phyloP scores from a whole-genome alignment of 805 yeast species.

The Kurtzmaniella fragi region DNA sequence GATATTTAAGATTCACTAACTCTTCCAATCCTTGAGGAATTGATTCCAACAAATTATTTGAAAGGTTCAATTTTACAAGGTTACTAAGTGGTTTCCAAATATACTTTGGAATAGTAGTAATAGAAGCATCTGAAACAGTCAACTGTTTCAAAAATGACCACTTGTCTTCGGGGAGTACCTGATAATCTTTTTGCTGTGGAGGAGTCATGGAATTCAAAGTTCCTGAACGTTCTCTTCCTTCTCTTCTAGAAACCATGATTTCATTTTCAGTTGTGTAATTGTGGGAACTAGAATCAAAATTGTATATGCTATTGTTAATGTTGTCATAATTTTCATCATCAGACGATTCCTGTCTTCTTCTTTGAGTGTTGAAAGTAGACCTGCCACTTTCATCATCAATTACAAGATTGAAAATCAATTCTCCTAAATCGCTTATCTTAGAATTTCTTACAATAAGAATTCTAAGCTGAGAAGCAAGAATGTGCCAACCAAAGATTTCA shows the following conservation, averaged over 20 bases:
- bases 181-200: slow-evolving; percentile 11
- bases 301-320: slow-evolving; percentile 1
- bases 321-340: slow-evolving; percentile 6
- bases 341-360: not conserved
- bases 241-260: slow-evolving; percentile 8
- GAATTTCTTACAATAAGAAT: slow-evolving; percentile 51
- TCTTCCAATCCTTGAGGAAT: slow-evolving; percentile 52
- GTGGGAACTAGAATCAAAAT: slow-evolving; percentile 3
- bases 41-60: slow-evolving; percentile 45
- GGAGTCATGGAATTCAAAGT: not conserved
- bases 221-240: too few relatives aligned
- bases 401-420: slow-evolving; percentile 47
- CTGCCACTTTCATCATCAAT: slow-evolving; percentile 47
- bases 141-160: slow-evolving; percentile 40
- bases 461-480: slow-evolving; percentile 48
- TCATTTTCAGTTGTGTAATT: slow-evolving; percentile 12
- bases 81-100: slow-evolving; percentile 36
- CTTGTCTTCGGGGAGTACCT: slow-evolving; percentile 26
- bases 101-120: slow-evolving; percentile 27
- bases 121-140: slow-evolving; percentile 36
- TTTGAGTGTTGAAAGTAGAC: slow-evolving; percentile 19
- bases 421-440: slow-evolving; percentile 47
- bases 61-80: slow-evolving; percentile 48
- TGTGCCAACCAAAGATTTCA: slow-evolving; percentile 63
- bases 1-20: slow-evolving; percentile 42